Percentiles rank a stretch among this genome's conserved stretches.
phyloP scores from a whole-genome alignment of 164 flowering plant genomes.

The Tetrastigma voinierianum region DNA sequence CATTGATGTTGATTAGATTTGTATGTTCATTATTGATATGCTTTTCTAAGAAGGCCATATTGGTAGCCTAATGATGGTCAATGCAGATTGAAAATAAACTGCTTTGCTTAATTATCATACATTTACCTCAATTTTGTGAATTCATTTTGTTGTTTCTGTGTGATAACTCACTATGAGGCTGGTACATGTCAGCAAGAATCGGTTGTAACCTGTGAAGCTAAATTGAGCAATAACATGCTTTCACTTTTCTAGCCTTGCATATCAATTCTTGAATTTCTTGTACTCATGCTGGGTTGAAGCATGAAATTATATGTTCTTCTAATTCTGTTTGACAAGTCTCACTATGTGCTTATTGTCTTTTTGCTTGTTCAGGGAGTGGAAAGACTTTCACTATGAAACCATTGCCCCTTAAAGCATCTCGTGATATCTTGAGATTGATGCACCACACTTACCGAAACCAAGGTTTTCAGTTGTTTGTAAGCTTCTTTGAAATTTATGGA shows the following conservation, averaged over 20 bases:
- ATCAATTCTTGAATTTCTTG: not conserved
- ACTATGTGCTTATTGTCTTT: not conserved
- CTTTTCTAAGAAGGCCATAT: no score
- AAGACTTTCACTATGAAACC: slow-evolving; percentile 98
- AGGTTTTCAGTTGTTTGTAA: slow-evolving; percentile 82
- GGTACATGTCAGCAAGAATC: not conserved
- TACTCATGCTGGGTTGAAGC: not conserved
- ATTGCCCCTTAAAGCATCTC: slow-evolving; percentile 86
- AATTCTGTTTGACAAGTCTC: not conserved
- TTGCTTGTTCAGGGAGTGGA: slow-evolving; percentile 77
- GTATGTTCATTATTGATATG: no score
- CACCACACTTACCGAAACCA: slow-evolving; percentile 84
- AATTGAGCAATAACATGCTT: not conserved
- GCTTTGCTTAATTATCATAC: no score
- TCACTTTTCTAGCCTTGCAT: not conserved
- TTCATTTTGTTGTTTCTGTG: no score
- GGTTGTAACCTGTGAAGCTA: not conserved
- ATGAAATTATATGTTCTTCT: not conserved
- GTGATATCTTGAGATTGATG: slow-evolving; percentile 81
- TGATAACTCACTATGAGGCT: not conserved
- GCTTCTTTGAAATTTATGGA: slow-evolving; percentile 98
- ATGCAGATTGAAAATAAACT: no score
- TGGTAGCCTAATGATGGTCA: no score
- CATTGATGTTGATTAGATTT: not conserved
- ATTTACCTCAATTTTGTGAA: no score